A percentile compares a stretch with the other conserved stretches of the same genome.
Evolutionary conservation across 306 rosid species (phyloP).

Genomic region (Cucurbita pepo): DNA sequence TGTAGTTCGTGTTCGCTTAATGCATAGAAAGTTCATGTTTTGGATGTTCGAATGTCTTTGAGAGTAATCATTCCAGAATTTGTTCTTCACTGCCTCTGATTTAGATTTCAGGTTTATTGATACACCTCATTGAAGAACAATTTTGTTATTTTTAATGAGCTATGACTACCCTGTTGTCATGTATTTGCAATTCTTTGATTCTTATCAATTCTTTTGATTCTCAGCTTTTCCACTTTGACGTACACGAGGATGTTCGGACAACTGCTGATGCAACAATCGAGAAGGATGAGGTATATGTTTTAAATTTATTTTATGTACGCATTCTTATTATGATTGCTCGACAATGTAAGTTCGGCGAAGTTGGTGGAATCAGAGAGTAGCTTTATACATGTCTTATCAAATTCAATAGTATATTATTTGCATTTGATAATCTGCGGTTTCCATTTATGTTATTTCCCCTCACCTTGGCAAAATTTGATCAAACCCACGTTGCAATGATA

Average conservation of each 20-base stretch:
- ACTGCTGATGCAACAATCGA: slow-evolving; percentile 93
- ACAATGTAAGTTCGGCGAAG: background rate
- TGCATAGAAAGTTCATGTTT: background rate
- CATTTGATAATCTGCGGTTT: background rate
- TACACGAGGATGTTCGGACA: slow-evolving; percentile 88
- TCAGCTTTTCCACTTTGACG: slow-evolving; percentile 94
- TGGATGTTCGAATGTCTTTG: background rate
- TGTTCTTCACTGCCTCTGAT: background rate
- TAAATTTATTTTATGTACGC: background rate
- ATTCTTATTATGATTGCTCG: background rate
- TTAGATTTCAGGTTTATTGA: background rate
- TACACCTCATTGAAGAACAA: background rate
- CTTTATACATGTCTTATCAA: too few relatives aligned
- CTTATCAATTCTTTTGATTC: background rate
- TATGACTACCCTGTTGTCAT: background rate
- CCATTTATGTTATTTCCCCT: background rate
- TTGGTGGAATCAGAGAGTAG: background rate
- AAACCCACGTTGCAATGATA: background rate
- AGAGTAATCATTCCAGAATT: background rate
- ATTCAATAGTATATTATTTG: too few relatives aligned
- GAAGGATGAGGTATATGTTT: slow-evolving; percentile 73
- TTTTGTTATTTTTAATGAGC: background rate
- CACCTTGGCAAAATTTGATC: background rate
- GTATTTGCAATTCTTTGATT: too few relatives aligned
- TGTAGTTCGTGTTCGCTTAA: background rate